Evolutionary conservation across 768 basidiomycete species (phyloP), one percentile per base, ranked within the genome.

Genomic region (Pisolithus orientalis): DNA sequence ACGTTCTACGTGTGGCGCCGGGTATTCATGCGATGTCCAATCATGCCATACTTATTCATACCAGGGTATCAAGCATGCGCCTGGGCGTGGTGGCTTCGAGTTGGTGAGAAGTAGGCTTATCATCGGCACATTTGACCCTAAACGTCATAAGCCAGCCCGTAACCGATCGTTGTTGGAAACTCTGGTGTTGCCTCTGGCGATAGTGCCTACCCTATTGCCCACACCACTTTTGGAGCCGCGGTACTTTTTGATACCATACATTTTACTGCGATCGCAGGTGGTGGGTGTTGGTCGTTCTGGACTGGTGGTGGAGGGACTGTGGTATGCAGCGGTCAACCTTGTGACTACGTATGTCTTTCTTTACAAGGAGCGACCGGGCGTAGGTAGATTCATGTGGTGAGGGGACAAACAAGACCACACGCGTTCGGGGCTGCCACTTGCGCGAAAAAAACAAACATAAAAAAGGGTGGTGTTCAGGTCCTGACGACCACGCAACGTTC

Each of bases 1-100:
- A 90, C 90, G 14, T 98, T 98, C 75, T 98, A 97, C 70, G 73
- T 95, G 48, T 96, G 92, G 91, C 81, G 85, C 40, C 77, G 92
- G 53, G 72, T 96, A 57, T 87, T 89, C 74, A 77, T 87, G 73
- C 70, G 84, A 44, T 86, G 90, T 65, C 82, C 85, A n/a, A 52
- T 77, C 39, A 80, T 86, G 10, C 88, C 90, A 17, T 93, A 91
- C 67, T 59, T 83, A 38, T 73, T 94, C 50, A 79, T 87, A 52
- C 90, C 87, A 25, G 79, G 77, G 28, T 96, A 97, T 71, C 73
- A 96, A 52, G 80, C 83, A 21, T 90, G 88, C 62, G 80, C 73
- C 46, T 92, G 88, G 87, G 83, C 84, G 39, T 95, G 92, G 93
- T 88, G 83, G 68, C 71, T 93, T 70, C 84, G 90, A 74, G 80